Conservation (phyloP, 2,329 filamentous ascomycete species). For the Ceratocystis colombiana region DNA sequence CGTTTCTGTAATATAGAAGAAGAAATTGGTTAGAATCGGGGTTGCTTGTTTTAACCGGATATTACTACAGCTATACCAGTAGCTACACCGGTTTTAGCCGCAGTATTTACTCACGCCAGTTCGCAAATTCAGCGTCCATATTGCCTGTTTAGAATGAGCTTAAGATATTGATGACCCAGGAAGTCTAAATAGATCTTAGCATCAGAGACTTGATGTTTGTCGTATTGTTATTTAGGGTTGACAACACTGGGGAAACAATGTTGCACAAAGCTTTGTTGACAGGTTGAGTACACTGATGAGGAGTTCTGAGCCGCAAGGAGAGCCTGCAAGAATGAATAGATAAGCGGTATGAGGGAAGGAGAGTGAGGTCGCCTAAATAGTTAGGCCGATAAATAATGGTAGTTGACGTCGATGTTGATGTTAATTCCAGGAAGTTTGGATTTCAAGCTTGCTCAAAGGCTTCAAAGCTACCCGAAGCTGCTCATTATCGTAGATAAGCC, state of each 20-base stretch:
- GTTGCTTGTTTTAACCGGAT: background rate
- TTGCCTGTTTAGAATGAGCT: background rate
- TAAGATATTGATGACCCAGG: background rate
- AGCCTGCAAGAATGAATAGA: too few species aligned
- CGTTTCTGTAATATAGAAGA: conserved; percentile 51
- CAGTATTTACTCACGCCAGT: conserved; percentile 5
- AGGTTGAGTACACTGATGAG: too few species aligned
- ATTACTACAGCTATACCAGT: background rate
- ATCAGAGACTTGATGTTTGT: too few species aligned
- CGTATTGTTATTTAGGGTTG: too few species aligned
- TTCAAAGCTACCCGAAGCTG: background rate
- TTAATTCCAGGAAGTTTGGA: background rate
- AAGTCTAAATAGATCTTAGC: background rate
- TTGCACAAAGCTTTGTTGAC: too few species aligned
- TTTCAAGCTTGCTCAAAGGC: background rate
- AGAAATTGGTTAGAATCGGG: background rate
- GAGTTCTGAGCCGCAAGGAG: too few species aligned
- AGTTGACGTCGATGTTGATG: too few species aligned
- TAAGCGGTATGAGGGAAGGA: too few species aligned
- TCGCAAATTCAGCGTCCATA: conserved; percentile 3
- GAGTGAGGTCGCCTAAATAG: too few species aligned
- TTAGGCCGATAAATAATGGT: too few species aligned
- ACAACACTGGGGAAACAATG: too few species aligned
- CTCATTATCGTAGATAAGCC: background rate
- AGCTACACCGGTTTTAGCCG: background rate